phyloP scores from a whole-genome alignment of 306 rosid genomes.

The Rubus parviflorus region DNA sequence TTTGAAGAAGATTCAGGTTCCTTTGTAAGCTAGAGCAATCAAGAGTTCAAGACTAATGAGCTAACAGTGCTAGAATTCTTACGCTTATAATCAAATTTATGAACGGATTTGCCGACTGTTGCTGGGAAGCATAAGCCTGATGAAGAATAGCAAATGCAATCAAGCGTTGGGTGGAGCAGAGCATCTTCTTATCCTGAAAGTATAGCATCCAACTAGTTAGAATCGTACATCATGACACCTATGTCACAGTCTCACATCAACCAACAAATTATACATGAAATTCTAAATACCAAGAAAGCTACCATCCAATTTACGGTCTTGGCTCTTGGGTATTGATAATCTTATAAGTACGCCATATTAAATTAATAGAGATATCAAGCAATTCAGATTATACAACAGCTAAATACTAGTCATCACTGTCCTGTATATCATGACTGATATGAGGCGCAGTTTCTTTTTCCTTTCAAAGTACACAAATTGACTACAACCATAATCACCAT shows the following conservation, averaged over 20 bases:
- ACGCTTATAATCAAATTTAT: slow-evolving; percentile 59
- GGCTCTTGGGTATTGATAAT: not conserved
- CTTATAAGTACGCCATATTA: too few relatives aligned
- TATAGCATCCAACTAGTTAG: not conserved
- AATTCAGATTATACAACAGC: too few relatives aligned
- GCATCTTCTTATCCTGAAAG: slow-evolving; percentile 48
- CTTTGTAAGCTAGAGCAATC: not conserved
- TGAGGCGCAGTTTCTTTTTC: too few relatives aligned
- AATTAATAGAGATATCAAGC: too few relatives aligned
- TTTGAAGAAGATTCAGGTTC: not conserved
- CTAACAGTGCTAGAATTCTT: slow-evolving; percentile 23
- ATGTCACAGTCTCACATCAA: not conserved
- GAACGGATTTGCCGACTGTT: slow-evolving; percentile 73
- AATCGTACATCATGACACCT: not conserved
- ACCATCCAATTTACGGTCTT: not conserved
- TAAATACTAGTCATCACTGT: too few relatives aligned
- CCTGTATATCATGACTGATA: too few relatives aligned
- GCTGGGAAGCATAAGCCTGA: slow-evolving; percentile 75
- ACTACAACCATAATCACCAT: not conserved
- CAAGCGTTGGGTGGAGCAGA: slow-evolving; percentile 56
- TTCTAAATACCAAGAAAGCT: too few relatives aligned
- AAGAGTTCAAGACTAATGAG: not conserved
- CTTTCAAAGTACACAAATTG: not conserved
- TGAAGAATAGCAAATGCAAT: slow-evolving; percentile 68
- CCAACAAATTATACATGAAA: not conserved